Evolutionary conservation across 176 grass and related monocot species (phyloP), one percentile per base, ranked within the genome.

Genomic region (Urochloa ruziziensis): DNA sequence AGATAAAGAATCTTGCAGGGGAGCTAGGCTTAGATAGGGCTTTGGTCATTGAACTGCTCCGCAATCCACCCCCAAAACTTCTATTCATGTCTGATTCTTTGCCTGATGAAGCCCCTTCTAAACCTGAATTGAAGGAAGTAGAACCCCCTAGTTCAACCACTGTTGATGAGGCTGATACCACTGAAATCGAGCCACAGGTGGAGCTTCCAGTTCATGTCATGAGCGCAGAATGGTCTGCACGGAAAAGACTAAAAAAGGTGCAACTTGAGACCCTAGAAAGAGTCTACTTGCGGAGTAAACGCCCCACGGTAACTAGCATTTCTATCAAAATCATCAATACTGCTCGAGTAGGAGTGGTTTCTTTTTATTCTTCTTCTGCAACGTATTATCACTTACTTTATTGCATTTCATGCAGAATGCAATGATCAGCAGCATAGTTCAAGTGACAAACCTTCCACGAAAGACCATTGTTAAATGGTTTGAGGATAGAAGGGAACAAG

Each of bases 1-100:
- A 99, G 96, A 99, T 96, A 78, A 99, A 94, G 85, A 92, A 82
- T 85, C 96, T 99, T 85, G 85, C 93, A 49, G 91, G 79, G 48
- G 93, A 99, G 67, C 89, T 96, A 47, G 91, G 87, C 2, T 79
- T 99, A 47, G 96, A 99, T 62, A 94, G 93, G 86, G 80, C 80
- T 80, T 65, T 86, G 72, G 89, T 99, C 42, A 92, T 99, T 37
- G 88, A 96, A 88, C 82, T 92, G 57, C 91, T 99, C 65, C 89
- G 91, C 23, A 94, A 99, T 87, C 93, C 96, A 87, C 91, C 96
- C 70, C 96, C 96, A 47, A 85, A 89, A 78, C 91, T 99, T 87
- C 83, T 99, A 67, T 44, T 99, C 12, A 85, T 96, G 93, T 94
- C 96, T 88, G 91, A 90, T 78, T 92, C 91, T 78, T 90, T 99